Evolutionary conservation across 202 grass and related monocot genomes (phyloP), one percentile per base, ranked within the genome.

Genomic region (Dendrocalamus latiflorus): DNA sequence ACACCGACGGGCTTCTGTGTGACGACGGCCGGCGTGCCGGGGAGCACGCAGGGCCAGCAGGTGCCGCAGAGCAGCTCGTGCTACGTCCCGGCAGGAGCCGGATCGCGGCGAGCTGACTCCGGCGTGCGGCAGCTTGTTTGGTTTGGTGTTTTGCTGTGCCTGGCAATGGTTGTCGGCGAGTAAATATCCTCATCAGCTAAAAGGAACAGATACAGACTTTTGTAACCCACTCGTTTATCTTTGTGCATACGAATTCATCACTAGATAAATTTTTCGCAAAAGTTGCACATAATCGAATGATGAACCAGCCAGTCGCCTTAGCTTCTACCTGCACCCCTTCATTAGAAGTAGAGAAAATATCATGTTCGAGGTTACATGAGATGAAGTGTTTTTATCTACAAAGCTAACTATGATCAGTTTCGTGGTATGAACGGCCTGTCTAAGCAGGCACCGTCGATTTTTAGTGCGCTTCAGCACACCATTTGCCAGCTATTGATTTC

Each of bases 1-100:
- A 81, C 75, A 13, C 82, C 84, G n/a, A 67, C 60, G 16, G 89
- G 90, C 49, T 91, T 64, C 86, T 97, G 95, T 24, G 37, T 58
- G 68, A 92, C 92, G 25, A 84, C 88, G 21, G 67, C 82, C 45
- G 54, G 72, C 25, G 53, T 85, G 36, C 94, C 90, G 15, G 84
- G 86, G 34, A 79, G 6, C 66, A 68, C 77, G n/a, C 80, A 90
- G 39, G 85, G 91, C 15, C 86, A 86, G 34, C 78, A 72, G 75
- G 62, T 81, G 66, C 63, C 76, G 51, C 78, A 71, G 28, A 77
- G 54, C 33, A 86, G 79, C 71, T 72, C 76, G 14, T 96, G 93
- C 77, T 92, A 90, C 77, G 12, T 57, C 8, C 90, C 88, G 0
- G 91, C 28, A 39, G 77, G 75, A 20, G 91, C 81, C 0, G 61